These are phyloP conservation scores for Erythrobasidium hasegawianum DNA, from an alignment of 1,284 basidiomycete species.

Conservation along the genomic window DNA sequence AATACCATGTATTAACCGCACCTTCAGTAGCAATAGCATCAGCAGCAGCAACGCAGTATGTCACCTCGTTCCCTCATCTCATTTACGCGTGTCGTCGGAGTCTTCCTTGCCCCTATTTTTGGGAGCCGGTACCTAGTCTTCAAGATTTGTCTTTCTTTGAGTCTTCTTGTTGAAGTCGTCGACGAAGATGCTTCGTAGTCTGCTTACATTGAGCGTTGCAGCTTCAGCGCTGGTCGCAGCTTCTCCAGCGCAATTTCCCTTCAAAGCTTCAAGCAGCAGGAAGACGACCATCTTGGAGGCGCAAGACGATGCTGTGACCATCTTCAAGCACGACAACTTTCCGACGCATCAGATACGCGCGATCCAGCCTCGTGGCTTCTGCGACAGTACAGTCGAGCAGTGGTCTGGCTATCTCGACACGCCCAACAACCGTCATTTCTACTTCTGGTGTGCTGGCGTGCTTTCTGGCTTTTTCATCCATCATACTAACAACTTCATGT, in stretches of 20 bases:
- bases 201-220: background rate
- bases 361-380: slow-evolving; percentile 43
- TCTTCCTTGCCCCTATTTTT: too few relatives aligned
- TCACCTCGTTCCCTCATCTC: too few relatives aligned
- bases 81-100: too few relatives aligned
- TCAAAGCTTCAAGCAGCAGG: background rate
- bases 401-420: slow-evolving; percentile 50
- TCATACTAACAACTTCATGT: background rate
- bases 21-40: background rate
- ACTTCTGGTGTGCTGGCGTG: slow-evolving; percentile 37
- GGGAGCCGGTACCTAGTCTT: too few relatives aligned
- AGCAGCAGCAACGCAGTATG: background rate
- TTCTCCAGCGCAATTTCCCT: slow-evolving; percentile 15
- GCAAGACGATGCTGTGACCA: slow-evolving; percentile 10
- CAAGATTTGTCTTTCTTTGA: too few relatives aligned
- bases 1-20: background rate
- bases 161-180: too few relatives aligned
- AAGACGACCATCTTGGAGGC: background rate
- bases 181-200: background rate
- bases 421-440: slow-evolving; percentile 49
- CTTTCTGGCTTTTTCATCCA: background rate
- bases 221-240: background rate
- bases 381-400: slow-evolving; percentile 49
- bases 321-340: slow-evolving; percentile 19
- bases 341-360: slow-evolving; percentile 23